Conservation (phyloP, 768 basidiomycete species). For the Suillus paluster region DNA sequence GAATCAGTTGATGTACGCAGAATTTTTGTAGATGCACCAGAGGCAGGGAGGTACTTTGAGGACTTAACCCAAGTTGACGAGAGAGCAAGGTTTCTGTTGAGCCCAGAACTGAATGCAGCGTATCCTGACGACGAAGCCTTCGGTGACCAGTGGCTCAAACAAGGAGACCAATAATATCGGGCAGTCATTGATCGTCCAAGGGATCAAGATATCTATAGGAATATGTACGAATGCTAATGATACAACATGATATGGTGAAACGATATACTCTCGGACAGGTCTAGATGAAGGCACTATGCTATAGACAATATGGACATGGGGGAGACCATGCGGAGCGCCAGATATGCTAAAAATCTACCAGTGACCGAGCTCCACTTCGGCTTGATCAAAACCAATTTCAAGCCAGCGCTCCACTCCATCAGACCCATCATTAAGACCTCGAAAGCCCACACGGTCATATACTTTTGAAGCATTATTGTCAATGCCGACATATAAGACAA, state of each 20-base stretch:
- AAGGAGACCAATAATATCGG: slow-evolving; percentile 12
- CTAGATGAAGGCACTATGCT: slow-evolving; percentile 3
- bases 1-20: slow-evolving; percentile 20
- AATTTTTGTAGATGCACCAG: slow-evolving; percentile 30
- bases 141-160: slow-evolving; percentile 40
- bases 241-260: neutral
- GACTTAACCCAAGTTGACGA: slow-evolving; percentile 29
- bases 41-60: slow-evolving; percentile 43
- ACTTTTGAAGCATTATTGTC: slow-evolving; percentile 54
- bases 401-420: slow-evolving; percentile 60
- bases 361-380: slow-evolving; percentile 57
- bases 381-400: slow-evolving; percentile 64
- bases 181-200: neutral
- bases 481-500: slow-evolving; percentile 69
- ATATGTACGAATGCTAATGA: neutral
- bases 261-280: no score
- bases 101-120: slow-evolving; percentile 42
- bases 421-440: slow-evolving; percentile 45
- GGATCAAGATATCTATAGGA: neutral
- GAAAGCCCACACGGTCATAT: slow-evolving; percentile 70
- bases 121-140: slow-evolving; percentile 54
- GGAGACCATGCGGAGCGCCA: neutral
- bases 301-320: neutral
- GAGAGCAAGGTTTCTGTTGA: slow-evolving; percentile 44
- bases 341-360: slow-evolving; percentile 51